Conservation (phyloP, 176 grass and related monocot species). For the Rhynchospora pubera region DNA sequence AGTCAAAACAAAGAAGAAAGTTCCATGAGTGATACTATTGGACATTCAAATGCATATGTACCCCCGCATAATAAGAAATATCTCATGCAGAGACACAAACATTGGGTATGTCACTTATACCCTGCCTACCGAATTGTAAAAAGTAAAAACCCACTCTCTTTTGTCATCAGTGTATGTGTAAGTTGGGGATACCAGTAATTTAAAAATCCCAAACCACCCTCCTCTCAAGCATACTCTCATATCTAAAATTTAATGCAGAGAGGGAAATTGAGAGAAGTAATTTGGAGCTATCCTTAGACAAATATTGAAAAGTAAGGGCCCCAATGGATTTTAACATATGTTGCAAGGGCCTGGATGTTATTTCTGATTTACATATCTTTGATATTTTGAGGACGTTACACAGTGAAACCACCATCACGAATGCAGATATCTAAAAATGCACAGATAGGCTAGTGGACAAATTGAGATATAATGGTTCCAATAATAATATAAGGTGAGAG, state of each 20-base stretch:
- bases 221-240: background rate
- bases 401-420: background rate
- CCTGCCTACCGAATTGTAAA: background rate
- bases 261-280: background rate
- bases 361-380: slow-evolving; percentile 1
- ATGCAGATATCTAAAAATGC: background rate
- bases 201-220: background rate
- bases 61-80: background rate
- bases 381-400: background rate
- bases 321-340: background rate
- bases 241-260: background rate
- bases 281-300: background rate
- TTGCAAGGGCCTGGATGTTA: background rate
- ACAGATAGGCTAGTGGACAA: background rate
- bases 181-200: background rate
- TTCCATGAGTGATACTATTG: background rate
- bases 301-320: background rate
- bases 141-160: background rate
- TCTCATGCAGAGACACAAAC: background rate
- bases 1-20: background rate
- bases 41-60: background rate
- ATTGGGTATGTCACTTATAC: background rate
- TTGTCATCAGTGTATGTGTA: background rate
- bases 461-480: background rate
- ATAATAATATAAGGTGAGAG: background rate